Conservation (phyloP, 371 early-diverging fungal genomes). For the Mortierella sp. region DNA sequence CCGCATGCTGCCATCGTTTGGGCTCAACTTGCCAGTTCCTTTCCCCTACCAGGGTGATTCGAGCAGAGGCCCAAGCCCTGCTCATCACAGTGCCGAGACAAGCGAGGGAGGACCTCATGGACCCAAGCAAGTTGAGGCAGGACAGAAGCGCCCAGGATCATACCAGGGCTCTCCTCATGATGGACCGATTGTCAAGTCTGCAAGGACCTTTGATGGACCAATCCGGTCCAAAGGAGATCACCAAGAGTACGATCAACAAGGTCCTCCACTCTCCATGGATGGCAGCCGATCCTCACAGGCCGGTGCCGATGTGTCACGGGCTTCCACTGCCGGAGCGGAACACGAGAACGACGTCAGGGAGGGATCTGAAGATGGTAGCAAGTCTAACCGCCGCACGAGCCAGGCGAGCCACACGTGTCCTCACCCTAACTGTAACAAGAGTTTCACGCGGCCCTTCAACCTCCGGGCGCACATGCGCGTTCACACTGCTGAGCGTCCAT, state of each 20-base stretch:
- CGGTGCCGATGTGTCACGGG: background rate
- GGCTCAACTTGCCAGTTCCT: conserved; percentile 42
- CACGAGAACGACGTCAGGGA: conserved; percentile 15
- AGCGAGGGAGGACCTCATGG: conserved; percentile 19
- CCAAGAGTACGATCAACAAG: conserved; percentile 45
- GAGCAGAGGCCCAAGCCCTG: conserved; percentile 22
- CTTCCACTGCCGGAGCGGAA: background rate
- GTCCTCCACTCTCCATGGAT: conserved; percentile 38
- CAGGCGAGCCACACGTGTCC: conserved; percentile 60
- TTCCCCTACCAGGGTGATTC: conserved; percentile 29
- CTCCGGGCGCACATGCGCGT: conserved; percentile 85
- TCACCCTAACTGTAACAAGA: conserved; percentile 73
- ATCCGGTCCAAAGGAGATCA: conserved; percentile 21
- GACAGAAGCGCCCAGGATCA: conserved; percentile 42
- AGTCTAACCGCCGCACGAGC: conserved; percentile 19
- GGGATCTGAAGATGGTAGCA: conserved; percentile 22
- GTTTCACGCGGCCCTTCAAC: conserved; percentile 86
- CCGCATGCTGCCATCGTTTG: conserved; percentile 52
- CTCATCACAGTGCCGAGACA: conserved; percentile 9
- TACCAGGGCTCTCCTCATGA: conserved; percentile 34
- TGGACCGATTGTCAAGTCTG: conserved; percentile 33
- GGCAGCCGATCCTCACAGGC: conserved; percentile 13
- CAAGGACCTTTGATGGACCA: conserved; percentile 34
- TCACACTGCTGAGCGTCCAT: conserved; percentile 82
- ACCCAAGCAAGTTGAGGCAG: conserved; percentile 13